A percentile compares a stretch with the other conserved stretches of the same genome.
phyloP scores from a whole-genome alignment of 73 alveolate species.

The Uronychia setigera region DNA sequence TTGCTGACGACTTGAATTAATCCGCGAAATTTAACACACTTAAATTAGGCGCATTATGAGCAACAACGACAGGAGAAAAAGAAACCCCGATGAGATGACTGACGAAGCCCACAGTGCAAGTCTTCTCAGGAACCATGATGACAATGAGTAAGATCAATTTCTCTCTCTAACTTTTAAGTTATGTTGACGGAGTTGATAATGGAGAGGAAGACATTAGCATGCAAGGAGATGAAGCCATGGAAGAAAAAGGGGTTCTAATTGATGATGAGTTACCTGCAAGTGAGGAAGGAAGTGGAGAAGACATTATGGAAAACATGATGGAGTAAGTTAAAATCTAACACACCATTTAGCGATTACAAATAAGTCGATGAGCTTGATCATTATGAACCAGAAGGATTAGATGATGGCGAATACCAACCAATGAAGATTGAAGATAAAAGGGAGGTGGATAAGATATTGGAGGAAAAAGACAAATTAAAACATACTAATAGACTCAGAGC shows the following conservation, averaged over 20 bases:
- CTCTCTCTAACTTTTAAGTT: background rate
- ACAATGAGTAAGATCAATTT: background rate
- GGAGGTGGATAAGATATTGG: conserved; percentile 88
- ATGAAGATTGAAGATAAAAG: conserved; percentile 87
- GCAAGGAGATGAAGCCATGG: background rate
- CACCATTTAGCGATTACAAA: conserved; percentile 73
- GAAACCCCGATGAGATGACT: background rate
- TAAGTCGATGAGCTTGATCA: conserved; percentile 89
- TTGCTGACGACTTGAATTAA: too few species aligned
- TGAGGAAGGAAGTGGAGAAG: conserved; percentile 76
- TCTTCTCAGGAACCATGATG: background rate
- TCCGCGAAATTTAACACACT: conserved; percentile 2
- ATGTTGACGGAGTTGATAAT: background rate
- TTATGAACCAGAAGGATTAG: conserved; percentile 91
- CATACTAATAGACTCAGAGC: conserved; percentile 60
- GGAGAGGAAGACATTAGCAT: too few species aligned
- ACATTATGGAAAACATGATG: conserved; percentile 74
- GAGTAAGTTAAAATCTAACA: conserved; percentile 14
- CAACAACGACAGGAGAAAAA: background rate
- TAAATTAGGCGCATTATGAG: too few species aligned
- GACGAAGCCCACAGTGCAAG: background rate
- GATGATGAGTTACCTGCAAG: conserved; percentile 44
- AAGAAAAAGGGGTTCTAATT: background rate
- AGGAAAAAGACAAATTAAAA: conserved; percentile 70
- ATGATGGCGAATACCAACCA: conserved; percentile 80